Evolutionary conservation across 1,139 yeast genomes (phyloP), one percentile per base, ranked within the genome.

Genomic region (Suhomyces taliae): DNA sequence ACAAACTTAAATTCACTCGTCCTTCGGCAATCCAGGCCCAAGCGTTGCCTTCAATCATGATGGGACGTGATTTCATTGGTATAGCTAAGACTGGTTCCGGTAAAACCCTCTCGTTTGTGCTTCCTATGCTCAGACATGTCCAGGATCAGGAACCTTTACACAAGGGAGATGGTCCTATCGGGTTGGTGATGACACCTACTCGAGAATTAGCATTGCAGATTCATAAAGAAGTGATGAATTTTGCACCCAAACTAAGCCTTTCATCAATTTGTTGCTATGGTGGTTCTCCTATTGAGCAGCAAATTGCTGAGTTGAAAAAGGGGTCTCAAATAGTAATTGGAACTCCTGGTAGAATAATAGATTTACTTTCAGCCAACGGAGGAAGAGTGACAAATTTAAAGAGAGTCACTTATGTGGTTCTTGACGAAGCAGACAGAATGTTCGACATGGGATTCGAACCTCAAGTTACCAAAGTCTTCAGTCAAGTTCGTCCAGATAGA

Each of bases 381-480:
- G 97, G 98, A 0, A 74, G 91, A 43, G 82, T 91, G 0, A 73
- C 93, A 2, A 85, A 83, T 50, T 72, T 93, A 15, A 70, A 72
- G 39, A 70, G 95, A 38, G 82, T 88, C 4, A 85, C 97, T 0
- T 90, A 85, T 63, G 76, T 90, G 15, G 96, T 91, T 0, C 70
- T 95, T 49, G 99, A 95, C 64, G 99, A 95, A 63, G 98, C 99
- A 1, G 99, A 95, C 66, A 72, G 99, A 56, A 85, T 93, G 88
- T 91, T 91, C 69, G 99, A 93, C 66, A 76, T 93, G 81, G 99
- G 99, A 1, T 95, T 95, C 68, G 99, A 90, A 60, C 99, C 99
- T 0, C 99, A 95, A 62, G 91, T 95, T 3, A 83, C 81, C 58
- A 89, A 90, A 59, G 86, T 95, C 29, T 75, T 90, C 59, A 75